Conservation (phyloP, 768 basidiomycete species). For the Termitomyces sp. region DNA sequence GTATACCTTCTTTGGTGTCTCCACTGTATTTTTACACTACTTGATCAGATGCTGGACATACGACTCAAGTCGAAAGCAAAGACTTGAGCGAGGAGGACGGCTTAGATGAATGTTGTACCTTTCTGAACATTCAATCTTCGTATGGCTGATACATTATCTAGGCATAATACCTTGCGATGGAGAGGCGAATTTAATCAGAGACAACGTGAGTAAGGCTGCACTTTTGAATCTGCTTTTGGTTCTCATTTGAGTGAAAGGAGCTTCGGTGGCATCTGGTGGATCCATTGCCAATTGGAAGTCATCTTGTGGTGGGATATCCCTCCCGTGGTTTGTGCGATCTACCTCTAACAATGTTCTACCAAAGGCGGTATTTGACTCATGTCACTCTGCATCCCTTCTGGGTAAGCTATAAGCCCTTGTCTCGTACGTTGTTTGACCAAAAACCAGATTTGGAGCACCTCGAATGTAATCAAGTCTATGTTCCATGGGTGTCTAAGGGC, state of each 20-base stretch:
- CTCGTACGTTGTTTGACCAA: background rate
- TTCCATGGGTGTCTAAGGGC: slow-evolving; percentile 41
- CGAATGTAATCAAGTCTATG: slow-evolving; percentile 39
- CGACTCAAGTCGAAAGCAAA: too few relatives aligned
- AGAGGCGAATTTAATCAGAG: background rate
- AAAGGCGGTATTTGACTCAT: background rate
- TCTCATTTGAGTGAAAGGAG: background rate
- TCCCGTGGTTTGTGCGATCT: background rate
- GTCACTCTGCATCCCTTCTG: background rate
- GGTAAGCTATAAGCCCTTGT: background rate
- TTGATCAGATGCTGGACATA: too few relatives aligned
- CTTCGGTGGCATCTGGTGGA: background rate
- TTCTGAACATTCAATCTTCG: too few relatives aligned
- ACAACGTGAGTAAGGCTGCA: background rate
- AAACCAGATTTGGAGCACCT: slow-evolving; percentile 34
- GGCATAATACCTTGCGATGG: background rate
- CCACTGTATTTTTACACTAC: too few relatives aligned
- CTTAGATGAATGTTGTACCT: too few relatives aligned
- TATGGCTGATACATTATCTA: too few relatives aligned
- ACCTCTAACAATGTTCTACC: too few relatives aligned
- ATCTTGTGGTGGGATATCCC: background rate
- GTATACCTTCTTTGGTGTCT: too few relatives aligned
- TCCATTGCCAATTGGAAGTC: background rate
- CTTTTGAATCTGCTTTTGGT: background rate
- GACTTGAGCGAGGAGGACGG: too few relatives aligned